A percentile compares a stretch with the other conserved stretches of the same genome.
These are phyloP conservation scores for Ajuga chamaepitys DNA, from an alignment of 257 asterid species.

Conservation along the genomic window DNA sequence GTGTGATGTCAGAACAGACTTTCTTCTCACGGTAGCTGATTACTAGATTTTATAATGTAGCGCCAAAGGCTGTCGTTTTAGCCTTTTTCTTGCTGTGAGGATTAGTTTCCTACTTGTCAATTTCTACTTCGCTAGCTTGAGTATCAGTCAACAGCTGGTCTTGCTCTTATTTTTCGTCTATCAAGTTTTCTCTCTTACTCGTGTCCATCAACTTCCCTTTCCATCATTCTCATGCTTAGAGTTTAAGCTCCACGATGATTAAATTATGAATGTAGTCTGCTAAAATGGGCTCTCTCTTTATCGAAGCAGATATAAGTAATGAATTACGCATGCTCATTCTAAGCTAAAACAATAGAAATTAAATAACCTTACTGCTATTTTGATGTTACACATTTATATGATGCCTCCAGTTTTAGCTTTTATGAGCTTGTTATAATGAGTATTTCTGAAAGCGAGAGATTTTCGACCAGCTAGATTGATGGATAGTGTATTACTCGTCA, in stretches of 20 bases:
- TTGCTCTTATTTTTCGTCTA: too few species aligned
- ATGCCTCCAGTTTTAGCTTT: neutral
- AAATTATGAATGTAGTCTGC: too few species aligned
- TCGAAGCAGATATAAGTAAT: neutral
- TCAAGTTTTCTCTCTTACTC: too few species aligned
- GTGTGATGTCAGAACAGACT: neutral
- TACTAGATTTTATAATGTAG: neutral
- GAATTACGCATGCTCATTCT: neutral
- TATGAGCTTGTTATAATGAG: neutral
- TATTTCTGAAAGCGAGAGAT: neutral
- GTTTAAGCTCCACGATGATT: neutral
- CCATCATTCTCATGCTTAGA: too few species aligned
- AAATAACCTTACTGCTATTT: neutral
- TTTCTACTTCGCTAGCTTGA: neutral
- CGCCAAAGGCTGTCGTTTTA: neutral
- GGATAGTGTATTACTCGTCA: neutral
- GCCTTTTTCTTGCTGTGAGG: neutral
- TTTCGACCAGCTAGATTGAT: neutral
- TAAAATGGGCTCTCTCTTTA: neutral
- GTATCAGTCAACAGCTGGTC: neutral
- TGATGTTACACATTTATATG: neutral
- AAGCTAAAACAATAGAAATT: neutral
- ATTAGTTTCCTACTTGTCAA: neutral
- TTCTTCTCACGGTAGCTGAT: neutral
- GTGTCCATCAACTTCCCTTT: neutral